Evolutionary conservation across 1,284 basidiomycete genomes (phyloP).

Genomic region (Malassezia obtusa): DNA sequence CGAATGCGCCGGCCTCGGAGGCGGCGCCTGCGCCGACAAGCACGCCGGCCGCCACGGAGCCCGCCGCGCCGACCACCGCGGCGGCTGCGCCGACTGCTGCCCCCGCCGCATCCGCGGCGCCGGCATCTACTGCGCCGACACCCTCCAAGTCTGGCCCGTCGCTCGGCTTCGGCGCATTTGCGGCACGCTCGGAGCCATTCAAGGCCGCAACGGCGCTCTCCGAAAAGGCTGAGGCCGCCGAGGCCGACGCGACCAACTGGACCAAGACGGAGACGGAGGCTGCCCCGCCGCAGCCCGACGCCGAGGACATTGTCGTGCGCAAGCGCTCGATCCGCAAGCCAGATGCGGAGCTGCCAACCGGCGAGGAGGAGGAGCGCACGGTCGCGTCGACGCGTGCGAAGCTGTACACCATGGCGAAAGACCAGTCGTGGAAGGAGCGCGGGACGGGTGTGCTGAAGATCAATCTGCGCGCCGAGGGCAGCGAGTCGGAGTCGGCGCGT

Average conservation of each 20-base stretch:
- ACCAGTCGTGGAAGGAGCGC: constrained; percentile 72
- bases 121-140: neutral
- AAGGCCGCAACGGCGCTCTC: constrained; percentile 4
- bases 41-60: no score
- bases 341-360: constrained; percentile 56
- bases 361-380: constrained; percentile 83
- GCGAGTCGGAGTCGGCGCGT: constrained; percentile 58
- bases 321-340: constrained; percentile 9
- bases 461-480: constrained; percentile 60
- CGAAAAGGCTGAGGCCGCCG: constrained; percentile 2
- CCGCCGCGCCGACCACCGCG: no score
- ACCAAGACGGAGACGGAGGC: neutral
- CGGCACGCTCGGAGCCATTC: constrained; percentile 6
- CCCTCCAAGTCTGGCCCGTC: neutral
- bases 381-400: constrained; percentile 75
- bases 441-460: constrained; percentile 72
- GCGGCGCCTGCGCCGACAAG: no score
- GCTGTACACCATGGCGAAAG: constrained; percentile 59
- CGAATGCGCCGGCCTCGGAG: no score
- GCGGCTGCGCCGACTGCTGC: no score
- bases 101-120: no score
- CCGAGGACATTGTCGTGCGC: constrained; percentile 13
- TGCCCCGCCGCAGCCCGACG: neutral
- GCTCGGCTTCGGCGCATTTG: constrained; percentile 17
- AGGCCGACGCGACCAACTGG: neutral